A percentile compares a stretch with the other conserved stretches of the same genome.
Evolutionary conservation across 1,139 yeast species (phyloP).

Genomic region (Ogataea hybrid): DNA sequence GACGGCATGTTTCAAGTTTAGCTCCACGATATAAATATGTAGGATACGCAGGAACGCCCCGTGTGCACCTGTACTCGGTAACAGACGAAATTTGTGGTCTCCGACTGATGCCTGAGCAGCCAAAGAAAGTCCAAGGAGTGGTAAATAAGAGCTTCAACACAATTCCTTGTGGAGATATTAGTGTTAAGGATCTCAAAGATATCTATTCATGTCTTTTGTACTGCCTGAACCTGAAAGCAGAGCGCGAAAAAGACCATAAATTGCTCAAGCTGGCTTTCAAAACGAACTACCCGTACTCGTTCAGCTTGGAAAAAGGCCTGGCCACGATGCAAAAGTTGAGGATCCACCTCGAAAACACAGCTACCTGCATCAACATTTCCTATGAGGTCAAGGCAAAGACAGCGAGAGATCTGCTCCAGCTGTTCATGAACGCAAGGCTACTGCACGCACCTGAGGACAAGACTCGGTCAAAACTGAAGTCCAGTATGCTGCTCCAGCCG

Average conservation of each 20-base stretch:
- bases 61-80: background rate
- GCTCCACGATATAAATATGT: slow-evolving; percentile 3
- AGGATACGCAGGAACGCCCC: slow-evolving; percentile 1
- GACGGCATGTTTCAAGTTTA: slow-evolving; percentile 3
- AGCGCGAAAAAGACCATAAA: slow-evolving; percentile 9
- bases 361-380: slow-evolving; percentile 57
- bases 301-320: slow-evolving; percentile 53
- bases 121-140: slow-evolving; percentile 38
- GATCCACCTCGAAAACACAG: slow-evolving; percentile 45
- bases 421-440: slow-evolving; percentile 65
- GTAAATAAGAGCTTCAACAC: slow-evolving; percentile 40
- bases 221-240: slow-evolving; percentile 19
- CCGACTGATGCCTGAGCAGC: slow-evolving; percentile 3
- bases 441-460: slow-evolving; percentile 78
- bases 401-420: slow-evolving; percentile 48
- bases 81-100: background rate
- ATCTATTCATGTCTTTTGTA: slow-evolving; percentile 39
- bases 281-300: slow-evolving; percentile 47
- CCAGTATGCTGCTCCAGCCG: slow-evolving; percentile 59
- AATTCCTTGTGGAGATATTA: slow-evolving; percentile 51
- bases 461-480: slow-evolving; percentile 50
- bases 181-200: slow-evolving; percentile 55
- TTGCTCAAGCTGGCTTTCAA: slow-evolving; percentile 17
- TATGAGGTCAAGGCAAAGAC: slow-evolving; percentile 54
- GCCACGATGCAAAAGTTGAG: slow-evolving; percentile 48